Percentiles rank a stretch among this genome's conserved stretches.
Evolutionary conservation across 306 rosid species (phyloP).

Genomic region (Lathyrus tuberosus): DNA sequence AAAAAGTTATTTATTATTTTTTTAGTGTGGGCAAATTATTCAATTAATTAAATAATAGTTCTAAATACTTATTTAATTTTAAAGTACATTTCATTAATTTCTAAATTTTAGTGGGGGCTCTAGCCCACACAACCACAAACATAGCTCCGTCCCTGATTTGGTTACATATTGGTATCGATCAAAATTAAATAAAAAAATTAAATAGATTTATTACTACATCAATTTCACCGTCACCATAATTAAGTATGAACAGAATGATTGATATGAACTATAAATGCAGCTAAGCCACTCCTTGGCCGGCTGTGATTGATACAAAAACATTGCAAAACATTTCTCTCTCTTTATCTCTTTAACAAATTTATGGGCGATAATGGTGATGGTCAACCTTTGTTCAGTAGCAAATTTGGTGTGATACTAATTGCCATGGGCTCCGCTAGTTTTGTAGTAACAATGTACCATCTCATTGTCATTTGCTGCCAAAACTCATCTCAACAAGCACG

Average conservation of each 20-base stretch:
- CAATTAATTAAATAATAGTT: too few species aligned
- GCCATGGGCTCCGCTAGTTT: slow-evolving; percentile 33
- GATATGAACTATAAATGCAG: slow-evolving; percentile 4
- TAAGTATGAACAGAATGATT: slow-evolving; percentile 9
- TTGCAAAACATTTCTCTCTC: slow-evolving; percentile 9
- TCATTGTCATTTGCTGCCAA: slow-evolving; percentile 20
- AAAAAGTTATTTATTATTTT: too few species aligned
- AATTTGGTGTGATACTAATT: slow-evolving; percentile 3
- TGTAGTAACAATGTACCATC: slow-evolving; percentile 31
- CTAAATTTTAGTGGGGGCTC: too few species aligned
- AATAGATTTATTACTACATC: not conserved
- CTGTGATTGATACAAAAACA: slow-evolving; percentile 12
- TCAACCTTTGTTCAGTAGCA: not conserved
- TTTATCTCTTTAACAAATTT: not conserved
- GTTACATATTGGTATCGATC: not conserved
- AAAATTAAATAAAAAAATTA: not conserved
- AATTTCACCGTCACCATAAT: slow-evolving; percentile 21
- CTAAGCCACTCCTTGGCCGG: slow-evolving; percentile 24
- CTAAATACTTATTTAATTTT: too few species aligned
- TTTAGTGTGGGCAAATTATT: too few species aligned
- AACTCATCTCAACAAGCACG: not conserved
- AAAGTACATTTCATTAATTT: too few species aligned
- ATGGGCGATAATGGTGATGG: not conserved
- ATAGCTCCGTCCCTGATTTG: too few species aligned
- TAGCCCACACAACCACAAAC: too few species aligned